Evolutionary conservation across 2,329 filamentous ascomycete genomes (phyloP), one percentile per base, ranked within the genome.

Genomic region (Cladosporium sp.): DNA sequence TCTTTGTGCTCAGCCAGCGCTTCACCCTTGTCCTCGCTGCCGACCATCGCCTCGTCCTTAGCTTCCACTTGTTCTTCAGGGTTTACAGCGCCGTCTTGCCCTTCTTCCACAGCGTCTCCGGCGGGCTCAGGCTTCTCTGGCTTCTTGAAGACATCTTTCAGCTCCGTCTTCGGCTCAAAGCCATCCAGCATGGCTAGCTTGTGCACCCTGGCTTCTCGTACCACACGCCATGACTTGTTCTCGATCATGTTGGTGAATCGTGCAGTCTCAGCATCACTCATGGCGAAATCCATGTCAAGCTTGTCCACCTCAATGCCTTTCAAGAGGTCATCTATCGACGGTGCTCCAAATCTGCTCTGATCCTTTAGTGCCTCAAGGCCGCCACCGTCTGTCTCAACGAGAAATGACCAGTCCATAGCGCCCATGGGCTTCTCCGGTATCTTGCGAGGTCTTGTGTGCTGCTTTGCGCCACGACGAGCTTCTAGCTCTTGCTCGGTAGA

Each of bases 161-260:
- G n/a, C 5, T 56, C 21, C 18, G 43, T 53, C 5, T 23, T 21
- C 2, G 54, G 54, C 43, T 64, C 62, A 25, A 58, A 59, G 7
- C 46, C 39, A 23, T 53, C 62, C 21, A 64, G 32, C 23, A 88
- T 81, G 53, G 87, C 85, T 70, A 98, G 84, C 71, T 90, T 90
- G 65, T 84, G 88, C 69, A 87, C 88, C 64, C 90, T 88, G 11
- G 92, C 91, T 69, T 96, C 86, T 61, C 95, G 88, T 68, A 99
- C 81, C 5, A 92, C 91, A 70, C 93, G 87, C 95, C 95, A 99
- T 65, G 88, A 90, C 77, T 96, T 94, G 80, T 92, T 97, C 23
- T 89, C 88, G 76, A 96, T 96, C 64, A 88, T 85, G 69, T 91
- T 90, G 79, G 77, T 86, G 80, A 81, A 84, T 70, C 78, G 77